Evolutionary conservation across 768 basidiomycete species (phyloP).

Genomic region (Rhodocollybia butyracea): DNA sequence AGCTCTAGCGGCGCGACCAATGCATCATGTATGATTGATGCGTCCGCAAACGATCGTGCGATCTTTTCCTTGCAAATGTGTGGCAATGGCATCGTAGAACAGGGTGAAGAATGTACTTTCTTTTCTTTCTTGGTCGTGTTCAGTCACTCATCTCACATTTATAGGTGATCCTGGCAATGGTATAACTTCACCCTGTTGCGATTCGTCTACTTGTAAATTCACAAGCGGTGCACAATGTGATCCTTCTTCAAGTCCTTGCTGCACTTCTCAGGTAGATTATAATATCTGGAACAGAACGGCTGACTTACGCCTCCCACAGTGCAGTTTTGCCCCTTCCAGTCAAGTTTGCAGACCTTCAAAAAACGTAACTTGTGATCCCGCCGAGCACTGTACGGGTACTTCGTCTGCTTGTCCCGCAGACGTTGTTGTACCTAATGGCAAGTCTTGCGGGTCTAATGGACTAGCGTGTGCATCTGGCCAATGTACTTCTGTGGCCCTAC

Average conservation of each 20-base stretch:
- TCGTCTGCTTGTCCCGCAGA: slow-evolving; percentile 72
- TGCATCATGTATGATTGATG: slow-evolving; percentile 66
- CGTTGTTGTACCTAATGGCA: slow-evolving; percentile 57
- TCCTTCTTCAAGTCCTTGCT: slow-evolving; percentile 73
- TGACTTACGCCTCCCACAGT: slow-evolving; percentile 29
- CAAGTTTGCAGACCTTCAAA: slow-evolving; percentile 70
- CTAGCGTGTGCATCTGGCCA: slow-evolving; percentile 74
- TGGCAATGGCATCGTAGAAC: slow-evolving; percentile 80
- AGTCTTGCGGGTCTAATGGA: slow-evolving; percentile 59
- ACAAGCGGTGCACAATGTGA: slow-evolving; percentile 70
- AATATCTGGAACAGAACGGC: background rate
- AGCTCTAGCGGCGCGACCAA: slow-evolving; percentile 40
- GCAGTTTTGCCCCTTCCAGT: slow-evolving; percentile 63
- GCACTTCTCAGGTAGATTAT: slow-evolving; percentile 35
- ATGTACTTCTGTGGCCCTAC: slow-evolving; percentile 70
- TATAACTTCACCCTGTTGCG: slow-evolving; percentile 65
- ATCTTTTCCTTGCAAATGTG: slow-evolving; percentile 70
- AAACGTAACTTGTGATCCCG: slow-evolving; percentile 65
- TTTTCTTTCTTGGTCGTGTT: background rate
- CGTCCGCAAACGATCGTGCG: slow-evolving; percentile 35
- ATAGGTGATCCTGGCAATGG: slow-evolving; percentile 62
- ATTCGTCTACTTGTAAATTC: slow-evolving; percentile 74
- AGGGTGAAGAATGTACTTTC: slow-evolving; percentile 68
- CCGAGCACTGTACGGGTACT: slow-evolving; percentile 75
- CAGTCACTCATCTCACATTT: background rate